These are phyloP conservation scores for Pseudotsuga menziesii DNA, from an alignment of 75 land plant genomes.

Conservation along the genomic window DNA sequence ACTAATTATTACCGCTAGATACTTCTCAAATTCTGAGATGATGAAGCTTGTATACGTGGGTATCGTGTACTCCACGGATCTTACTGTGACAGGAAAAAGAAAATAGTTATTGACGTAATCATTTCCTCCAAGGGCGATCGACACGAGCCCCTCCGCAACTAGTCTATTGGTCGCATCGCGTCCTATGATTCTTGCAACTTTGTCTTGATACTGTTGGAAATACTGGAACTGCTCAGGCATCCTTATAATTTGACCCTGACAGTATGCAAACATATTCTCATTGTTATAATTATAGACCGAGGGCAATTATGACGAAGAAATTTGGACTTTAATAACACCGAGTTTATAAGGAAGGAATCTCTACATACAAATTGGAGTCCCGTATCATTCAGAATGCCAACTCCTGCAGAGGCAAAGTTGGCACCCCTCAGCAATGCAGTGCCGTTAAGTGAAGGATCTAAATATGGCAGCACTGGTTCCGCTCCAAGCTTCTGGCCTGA, in stretches of 20 bases:
- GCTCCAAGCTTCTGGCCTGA: constrained; percentile 25
- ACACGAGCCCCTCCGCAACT: constrained; percentile 34
- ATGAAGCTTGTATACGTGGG: constrained; percentile 37
- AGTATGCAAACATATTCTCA: neutral
- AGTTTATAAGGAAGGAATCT: no score
- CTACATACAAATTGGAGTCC: constrained; percentile 43
- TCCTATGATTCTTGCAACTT: constrained; percentile 38
- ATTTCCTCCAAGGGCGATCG: constrained; percentile 49
- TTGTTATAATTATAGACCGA: no score
- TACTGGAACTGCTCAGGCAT: constrained; percentile 48
- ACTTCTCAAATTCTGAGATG: constrained; percentile 28
- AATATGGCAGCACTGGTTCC: constrained; percentile 22
- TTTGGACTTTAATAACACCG: no score
- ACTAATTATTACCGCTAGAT: constrained; percentile 38
- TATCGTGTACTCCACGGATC: constrained; percentile 44
- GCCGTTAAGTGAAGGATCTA: constrained; percentile 20
- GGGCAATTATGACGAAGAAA: no score
- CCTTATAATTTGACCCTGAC: constrained; percentile 55
- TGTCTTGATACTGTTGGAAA: constrained; percentile 41
- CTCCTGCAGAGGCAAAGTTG: constrained; percentile 56
- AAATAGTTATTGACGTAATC: constrained; percentile 86
- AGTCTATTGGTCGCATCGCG: constrained; percentile 14
- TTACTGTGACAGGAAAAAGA: constrained; percentile 40
- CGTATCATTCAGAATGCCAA: constrained; percentile 52
- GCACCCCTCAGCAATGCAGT: constrained; percentile 36